Base-by-base conservation (phyloP, 2,329 filamentous ascomycete genomes). In the Drechmeria coniospora region DNA sequence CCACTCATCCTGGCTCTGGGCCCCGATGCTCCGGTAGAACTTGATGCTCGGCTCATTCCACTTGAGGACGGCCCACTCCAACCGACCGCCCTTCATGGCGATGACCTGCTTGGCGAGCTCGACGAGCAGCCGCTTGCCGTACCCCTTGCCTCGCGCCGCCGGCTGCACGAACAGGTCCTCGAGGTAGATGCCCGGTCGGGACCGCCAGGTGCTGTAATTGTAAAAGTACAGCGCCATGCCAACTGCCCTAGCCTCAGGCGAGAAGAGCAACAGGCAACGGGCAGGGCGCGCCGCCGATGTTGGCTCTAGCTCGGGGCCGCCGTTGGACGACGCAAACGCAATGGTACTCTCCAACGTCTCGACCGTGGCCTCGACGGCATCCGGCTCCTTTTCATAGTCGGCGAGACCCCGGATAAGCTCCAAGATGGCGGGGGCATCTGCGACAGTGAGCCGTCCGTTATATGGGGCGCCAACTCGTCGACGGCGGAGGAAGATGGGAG, bases 131-230 rank as follows among this genome's bases (percentile, higher is more conserved):
- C 63, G 59, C 53, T 76, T 79, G 21, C 86, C 87, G 47, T 87
- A 92, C 1, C 86, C 86, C 35, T 69, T 70, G 19, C 75, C 75
- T 4, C 90, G 64, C 42, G 79, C 74, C 24, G 59, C 57, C 1
- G 73, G 65, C 40, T 73, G 65, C 22, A 98, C 82, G 45, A 77
- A 93, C n/a, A 95, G 60, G 47, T 95, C 87, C 52, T 95, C 87
- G 21, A 95, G 74, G 52, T 92, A 93, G 45, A 98, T 79, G 3
- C 87, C 87, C 0, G 86, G 73, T 25, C 69, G 70, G n/a, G 79
- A 71, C 7, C 79, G 71, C 90, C 90, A 95, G 1, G 87, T 94
- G 46, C 76, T 83, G 57, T 93, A 95, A 56, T 87, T 95, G 63
- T 87, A 84, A 53, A 92, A 95, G 58, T 84, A 94, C 22, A 94